Conservation (phyloP, 140 eudicot species). For the Senecio squalidus region DNA sequence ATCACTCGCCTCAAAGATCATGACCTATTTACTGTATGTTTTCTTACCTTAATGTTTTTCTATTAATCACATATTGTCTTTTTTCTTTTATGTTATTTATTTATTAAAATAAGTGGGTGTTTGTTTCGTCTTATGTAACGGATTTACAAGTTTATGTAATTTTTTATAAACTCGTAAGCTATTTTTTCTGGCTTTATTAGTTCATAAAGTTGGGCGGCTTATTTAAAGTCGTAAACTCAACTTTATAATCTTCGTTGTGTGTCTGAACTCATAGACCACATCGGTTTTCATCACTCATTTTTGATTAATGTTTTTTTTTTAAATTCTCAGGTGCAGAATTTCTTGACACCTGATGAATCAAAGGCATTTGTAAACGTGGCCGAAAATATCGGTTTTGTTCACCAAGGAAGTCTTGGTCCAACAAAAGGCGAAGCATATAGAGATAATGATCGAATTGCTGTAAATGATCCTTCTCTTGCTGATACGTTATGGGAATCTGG, state of each 20-base stretch:
- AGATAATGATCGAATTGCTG: slow-evolving; percentile 90
- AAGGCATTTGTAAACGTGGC: slow-evolving; percentile 68
- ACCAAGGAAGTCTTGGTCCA: slow-evolving; percentile 99
- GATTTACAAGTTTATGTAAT: no score
- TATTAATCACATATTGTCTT: background rate
- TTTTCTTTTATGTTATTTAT: background rate
- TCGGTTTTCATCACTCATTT: no score
- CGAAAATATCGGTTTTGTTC: slow-evolving; percentile 79
- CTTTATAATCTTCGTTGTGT: no score
- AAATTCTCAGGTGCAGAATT: slow-evolving; percentile 70
- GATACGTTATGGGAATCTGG: slow-evolving; percentile 76
- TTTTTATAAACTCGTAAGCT: no score
- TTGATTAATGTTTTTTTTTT: no score
- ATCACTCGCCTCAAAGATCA: slow-evolving; percentile 55
- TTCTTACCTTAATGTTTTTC: background rate
- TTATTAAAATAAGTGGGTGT: no score
- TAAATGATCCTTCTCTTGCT: slow-evolving; percentile 77
- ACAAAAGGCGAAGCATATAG: slow-evolving; percentile 87
- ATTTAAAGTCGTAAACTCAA: no score
- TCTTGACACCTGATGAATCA: slow-evolving; percentile 69
- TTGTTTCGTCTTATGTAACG: no score
- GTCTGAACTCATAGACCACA: no score
- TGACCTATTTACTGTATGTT: slow-evolving; percentile 73
- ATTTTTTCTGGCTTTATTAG: no score
- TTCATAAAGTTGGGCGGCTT: no score